Percentiles rank a stretch among this genome's conserved stretches.
These are phyloP conservation scores for Adansonia gregorii DNA, from an alignment of 441 rosid species.

Conservation along the genomic window DNA sequence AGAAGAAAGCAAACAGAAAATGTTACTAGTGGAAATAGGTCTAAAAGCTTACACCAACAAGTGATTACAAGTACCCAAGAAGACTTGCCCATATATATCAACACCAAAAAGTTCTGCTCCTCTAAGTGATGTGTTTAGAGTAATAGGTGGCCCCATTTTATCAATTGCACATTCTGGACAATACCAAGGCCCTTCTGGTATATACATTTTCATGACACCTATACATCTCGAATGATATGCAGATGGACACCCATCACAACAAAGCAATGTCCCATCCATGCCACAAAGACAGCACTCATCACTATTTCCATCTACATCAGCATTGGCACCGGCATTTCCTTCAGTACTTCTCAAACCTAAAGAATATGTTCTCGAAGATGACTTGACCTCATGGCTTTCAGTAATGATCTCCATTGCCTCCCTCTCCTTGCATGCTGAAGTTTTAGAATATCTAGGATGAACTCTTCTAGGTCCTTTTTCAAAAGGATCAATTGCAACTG, in stretches of 20 bases:
- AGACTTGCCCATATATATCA: conserved; percentile 76
- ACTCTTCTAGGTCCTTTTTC: conserved; percentile 76
- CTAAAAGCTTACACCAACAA: conserved; percentile 84
- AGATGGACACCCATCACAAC: conserved; percentile 97
- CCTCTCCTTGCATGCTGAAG: conserved; percentile 71
- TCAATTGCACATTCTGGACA: conserved; percentile 87
- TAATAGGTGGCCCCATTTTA: conserved; percentile 62
- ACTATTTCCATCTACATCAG: conserved; percentile 70
- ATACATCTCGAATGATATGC: conserved; percentile 96
- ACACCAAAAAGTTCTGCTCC: conserved; percentile 84
- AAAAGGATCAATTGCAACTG: conserved; percentile 38
- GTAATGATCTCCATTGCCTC: conserved; percentile 54
- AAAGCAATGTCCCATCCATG: conserved; percentile 89
- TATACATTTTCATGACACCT: conserved; percentile 77
- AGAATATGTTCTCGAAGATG: conserved; percentile 41
- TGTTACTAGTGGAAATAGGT: conserved; percentile 22
- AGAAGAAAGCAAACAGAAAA: conserved; percentile 17
- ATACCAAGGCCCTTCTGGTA: conserved; percentile 91
- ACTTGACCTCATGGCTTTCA: conserved; percentile 45
- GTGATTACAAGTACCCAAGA: conserved; percentile 91
- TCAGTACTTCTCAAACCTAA: conserved; percentile 47
- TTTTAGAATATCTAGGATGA: conserved; percentile 77
- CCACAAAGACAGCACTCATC: conserved; percentile 98
- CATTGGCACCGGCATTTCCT: conserved; percentile 42
- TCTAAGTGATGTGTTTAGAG: conserved; percentile 63